Evolutionary conservation across 371 early-diverging fungal genomes (phyloP).

Genomic region (Apophysomyces ossiformis): DNA sequence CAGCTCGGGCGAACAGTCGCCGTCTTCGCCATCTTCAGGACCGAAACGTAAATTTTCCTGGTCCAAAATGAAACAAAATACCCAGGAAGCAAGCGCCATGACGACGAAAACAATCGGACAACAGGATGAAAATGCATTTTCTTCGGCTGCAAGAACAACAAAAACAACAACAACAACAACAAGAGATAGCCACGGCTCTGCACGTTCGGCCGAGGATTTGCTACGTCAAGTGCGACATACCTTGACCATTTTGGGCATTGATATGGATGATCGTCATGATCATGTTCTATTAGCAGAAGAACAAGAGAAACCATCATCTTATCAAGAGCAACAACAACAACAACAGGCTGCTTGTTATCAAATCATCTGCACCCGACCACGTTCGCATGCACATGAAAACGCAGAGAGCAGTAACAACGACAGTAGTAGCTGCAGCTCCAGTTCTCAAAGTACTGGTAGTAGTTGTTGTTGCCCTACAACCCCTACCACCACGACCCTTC

Average conservation of each 20-base stretch:
- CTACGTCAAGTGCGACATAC: background rate
- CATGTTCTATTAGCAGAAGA: background rate
- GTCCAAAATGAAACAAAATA: too few relatives aligned
- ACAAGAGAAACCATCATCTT: too few relatives aligned
- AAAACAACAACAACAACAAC: background rate
- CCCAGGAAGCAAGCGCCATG: too few relatives aligned
- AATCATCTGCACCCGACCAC: conserved; percentile 1
- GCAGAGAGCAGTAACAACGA: background rate
- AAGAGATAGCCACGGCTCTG: background rate
- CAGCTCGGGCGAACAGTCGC: background rate
- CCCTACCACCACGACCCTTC: background rate
- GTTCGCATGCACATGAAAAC: background rate
- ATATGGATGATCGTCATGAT: background rate
- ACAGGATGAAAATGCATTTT: background rate
- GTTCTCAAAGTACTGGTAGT: background rate
- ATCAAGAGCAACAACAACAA: too few relatives aligned
- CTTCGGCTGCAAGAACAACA: background rate
- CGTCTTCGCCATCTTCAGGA: background rate
- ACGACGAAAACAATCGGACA: too few relatives aligned
- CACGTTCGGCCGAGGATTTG: background rate
- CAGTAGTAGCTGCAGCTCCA: conserved; percentile 1
- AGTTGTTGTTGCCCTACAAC: background rate
- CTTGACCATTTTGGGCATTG: background rate
- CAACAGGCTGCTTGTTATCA: background rate
- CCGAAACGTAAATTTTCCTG: too few relatives aligned